Percentiles rank a stretch among this genome's conserved stretches.
phyloP scores from a whole-genome alignment of 176 grass and related monocot genomes.

The Otatea glauca region DNA sequence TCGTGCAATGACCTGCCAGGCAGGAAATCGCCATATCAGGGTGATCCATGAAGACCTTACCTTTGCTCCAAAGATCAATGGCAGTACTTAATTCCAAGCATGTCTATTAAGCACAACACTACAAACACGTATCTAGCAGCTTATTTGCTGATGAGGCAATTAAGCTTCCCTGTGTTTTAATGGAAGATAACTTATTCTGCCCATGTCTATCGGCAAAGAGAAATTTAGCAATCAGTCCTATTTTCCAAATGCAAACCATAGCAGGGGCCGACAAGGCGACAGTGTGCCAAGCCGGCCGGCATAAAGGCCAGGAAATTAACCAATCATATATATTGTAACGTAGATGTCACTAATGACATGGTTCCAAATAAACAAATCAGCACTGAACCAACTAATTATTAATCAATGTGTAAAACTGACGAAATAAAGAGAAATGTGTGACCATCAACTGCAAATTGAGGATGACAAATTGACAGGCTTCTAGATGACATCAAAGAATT shows the following conservation, averaged over 20 bases:
- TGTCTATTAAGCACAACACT: neutral
- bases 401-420: conserved; percentile 11
- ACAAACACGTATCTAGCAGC: neutral
- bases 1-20: neutral
- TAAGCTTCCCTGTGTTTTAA: neutral
- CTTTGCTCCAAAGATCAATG: neutral
- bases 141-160: neutral
- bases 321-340: neutral
- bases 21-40: conserved; percentile 2
- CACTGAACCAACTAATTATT: conserved; percentile 13
- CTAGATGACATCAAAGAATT: conserved; percentile 46
- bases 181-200: neutral
- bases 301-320: neutral
- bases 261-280: neutral
- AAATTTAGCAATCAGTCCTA: neutral
- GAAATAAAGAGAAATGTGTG: conserved; percentile 8
- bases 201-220: neutral
- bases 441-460: conserved; percentile 8
- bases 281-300: neutral
- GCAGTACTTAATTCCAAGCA: neutral
- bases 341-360: conserved; percentile 29
- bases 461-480: conserved; percentile 22
- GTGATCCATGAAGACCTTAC: neutral
- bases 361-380: conserved; percentile 19
- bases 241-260: neutral